Percentiles rank a stretch among this genome's conserved stretches.
These are phyloP conservation scores for Aspergillus campestris DNA, from an alignment of 495 filamentous ascomycete species.

Conservation along the genomic window DNA sequence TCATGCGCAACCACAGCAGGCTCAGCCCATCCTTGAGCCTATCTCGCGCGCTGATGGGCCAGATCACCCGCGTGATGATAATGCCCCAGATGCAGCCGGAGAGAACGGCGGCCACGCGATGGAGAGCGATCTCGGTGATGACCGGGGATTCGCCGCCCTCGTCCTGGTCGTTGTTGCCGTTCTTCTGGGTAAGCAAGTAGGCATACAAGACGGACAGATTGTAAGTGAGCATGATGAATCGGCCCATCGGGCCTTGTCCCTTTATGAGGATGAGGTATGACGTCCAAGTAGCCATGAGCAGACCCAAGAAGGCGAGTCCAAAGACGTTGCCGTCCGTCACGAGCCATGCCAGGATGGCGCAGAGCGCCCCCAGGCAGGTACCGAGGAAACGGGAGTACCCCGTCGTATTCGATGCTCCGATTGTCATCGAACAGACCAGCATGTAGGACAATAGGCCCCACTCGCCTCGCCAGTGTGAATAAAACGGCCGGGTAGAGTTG, in stretches of 20 bases:
- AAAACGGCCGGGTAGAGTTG: conserved; percentile 64
- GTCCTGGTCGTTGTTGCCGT: conserved; percentile 60
- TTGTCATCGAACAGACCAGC: conserved; percentile 96
- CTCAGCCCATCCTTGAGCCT: conserved; percentile 83
- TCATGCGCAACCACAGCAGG: conserved; percentile 85
- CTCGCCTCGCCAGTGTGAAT: conserved; percentile 86
- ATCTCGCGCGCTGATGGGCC: conserved; percentile 80
- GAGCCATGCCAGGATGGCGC: conserved; percentile 70
- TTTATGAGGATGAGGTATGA: conserved; percentile 82
- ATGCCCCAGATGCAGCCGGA: conserved; percentile 87
- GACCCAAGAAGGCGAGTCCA: conserved; percentile 67
- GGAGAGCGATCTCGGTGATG: conserved; percentile 82
- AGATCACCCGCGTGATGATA: conserved; percentile 79
- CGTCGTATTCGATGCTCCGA: conserved; percentile 89
- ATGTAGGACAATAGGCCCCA: conserved; percentile 97
- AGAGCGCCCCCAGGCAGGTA: conserved; percentile 70
- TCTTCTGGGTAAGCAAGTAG: conserved; percentile 73
- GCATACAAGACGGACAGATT: conserved; percentile 95
- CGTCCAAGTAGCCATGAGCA: conserved; percentile 69
- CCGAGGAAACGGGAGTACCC: conserved; percentile 80
- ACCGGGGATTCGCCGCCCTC: conserved; percentile 81
- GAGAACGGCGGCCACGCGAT: conserved; percentile 82
- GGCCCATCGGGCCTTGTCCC: conserved; percentile 81
- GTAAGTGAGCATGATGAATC: conserved; percentile 90
- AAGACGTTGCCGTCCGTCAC: conserved; percentile 61